A percentile compares a stretch with the other conserved stretches of the same genome.
Evolutionary conservation across 2,329 filamentous ascomycete genomes (phyloP).

Genomic region (Ophiostoma ulmi): DNA sequence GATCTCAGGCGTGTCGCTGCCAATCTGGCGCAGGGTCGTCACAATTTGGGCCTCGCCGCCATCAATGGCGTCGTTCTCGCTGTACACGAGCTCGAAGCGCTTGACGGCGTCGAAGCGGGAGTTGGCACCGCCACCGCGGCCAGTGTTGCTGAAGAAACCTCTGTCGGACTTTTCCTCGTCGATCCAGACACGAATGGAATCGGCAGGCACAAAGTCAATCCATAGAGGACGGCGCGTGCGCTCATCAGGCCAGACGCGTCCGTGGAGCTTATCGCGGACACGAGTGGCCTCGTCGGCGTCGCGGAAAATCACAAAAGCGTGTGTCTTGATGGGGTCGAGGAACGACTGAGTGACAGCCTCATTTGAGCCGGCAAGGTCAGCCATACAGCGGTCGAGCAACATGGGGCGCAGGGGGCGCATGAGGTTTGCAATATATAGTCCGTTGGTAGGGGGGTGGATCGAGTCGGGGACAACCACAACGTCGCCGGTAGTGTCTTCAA

Average conservation of each 20-base stretch:
- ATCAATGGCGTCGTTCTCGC: constrained; percentile 44
- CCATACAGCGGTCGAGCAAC: constrained; percentile 63
- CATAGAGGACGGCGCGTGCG: constrained; percentile 75
- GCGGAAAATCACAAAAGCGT: constrained; percentile 74
- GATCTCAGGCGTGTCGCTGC: constrained; percentile 21
- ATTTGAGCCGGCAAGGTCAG: constrained; percentile 55
- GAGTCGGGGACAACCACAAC: constrained; percentile 46
- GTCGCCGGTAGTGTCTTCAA: constrained; percentile 25
- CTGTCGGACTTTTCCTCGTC: constrained; percentile 54
- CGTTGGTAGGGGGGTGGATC: constrained; percentile 65
- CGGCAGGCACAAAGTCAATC: constrained; percentile 82
- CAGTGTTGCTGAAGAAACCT: constrained; percentile 8
- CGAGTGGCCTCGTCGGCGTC: constrained; percentile 66
- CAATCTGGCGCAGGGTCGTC: constrained; percentile 51
- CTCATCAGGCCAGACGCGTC: constrained; percentile 80
- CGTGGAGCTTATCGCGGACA: constrained; percentile 71
- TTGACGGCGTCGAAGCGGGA: constrained; percentile 28
- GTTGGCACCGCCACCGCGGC: constrained; percentile 31
- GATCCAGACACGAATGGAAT: constrained; percentile 69
- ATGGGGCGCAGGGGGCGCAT: constrained; percentile 75
- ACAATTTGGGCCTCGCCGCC: constrained; percentile 48
- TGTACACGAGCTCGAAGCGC: constrained; percentile 72
- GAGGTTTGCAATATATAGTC: constrained; percentile 84
- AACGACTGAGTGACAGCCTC: constrained; percentile 62
- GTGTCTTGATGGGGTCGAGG: constrained; percentile 79